Conservation (phyloP, 23 red algal species). For the Gracilaria domingensis region DNA sequence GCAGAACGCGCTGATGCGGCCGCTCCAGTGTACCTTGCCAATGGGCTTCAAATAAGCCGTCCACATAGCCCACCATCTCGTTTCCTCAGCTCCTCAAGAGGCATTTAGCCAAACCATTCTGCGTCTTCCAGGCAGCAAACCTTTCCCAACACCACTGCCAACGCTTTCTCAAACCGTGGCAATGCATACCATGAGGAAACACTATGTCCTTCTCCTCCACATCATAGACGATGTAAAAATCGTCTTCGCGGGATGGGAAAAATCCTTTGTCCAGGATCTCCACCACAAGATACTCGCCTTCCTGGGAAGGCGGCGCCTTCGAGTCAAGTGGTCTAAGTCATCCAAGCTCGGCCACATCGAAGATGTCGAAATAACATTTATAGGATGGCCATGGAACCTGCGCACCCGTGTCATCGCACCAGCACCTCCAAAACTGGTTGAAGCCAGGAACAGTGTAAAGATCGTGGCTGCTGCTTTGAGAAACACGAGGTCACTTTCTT, state of each 20-base stretch:
- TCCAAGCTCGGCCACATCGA: neutral
- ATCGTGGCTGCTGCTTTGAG: neutral
- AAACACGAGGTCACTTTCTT: neutral
- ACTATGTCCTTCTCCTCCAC: slow-evolving; percentile 9
- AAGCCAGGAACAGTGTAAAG: neutral
- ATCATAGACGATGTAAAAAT: slow-evolving; percentile 37
- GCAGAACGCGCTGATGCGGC: slow-evolving; percentile 3
- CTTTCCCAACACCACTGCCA: neutral
- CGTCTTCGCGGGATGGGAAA: slow-evolving; percentile 4
- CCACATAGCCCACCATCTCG: slow-evolving; percentile 33
- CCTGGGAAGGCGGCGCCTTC: neutral
- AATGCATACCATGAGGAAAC: neutral
- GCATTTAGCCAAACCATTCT: neutral
- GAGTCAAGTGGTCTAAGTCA: slow-evolving; percentile 21
- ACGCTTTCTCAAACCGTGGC: neutral
- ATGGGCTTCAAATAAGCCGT: slow-evolving; percentile 50
- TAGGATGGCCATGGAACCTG: slow-evolving; percentile 32
- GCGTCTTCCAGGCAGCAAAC: neutral
- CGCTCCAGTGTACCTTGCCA: neutral
- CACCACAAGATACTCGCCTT: neutral
- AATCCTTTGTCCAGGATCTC: neutral
- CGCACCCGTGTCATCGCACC: neutral
- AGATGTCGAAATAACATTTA: neutral
- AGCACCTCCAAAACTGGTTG: neutral
- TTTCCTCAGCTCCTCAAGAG: neutral